phyloP scores from a whole-genome alignment of 345 rosid species.

The Lepidium aucheri region DNA sequence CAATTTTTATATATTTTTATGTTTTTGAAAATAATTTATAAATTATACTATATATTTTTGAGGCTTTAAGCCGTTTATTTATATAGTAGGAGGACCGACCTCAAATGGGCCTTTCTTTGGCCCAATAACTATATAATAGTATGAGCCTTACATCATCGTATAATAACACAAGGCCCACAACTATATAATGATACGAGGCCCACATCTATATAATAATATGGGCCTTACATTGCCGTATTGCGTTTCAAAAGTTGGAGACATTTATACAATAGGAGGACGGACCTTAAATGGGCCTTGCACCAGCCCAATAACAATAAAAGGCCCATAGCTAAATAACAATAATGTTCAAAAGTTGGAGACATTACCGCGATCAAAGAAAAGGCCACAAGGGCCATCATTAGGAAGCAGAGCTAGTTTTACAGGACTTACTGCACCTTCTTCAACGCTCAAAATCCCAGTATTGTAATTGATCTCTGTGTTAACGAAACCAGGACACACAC shows the following conservation, averaged over 20 bases:
- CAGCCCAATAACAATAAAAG: not conserved
- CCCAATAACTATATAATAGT: not conserved
- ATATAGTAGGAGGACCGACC: not conserved
- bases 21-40: too few relatives aligned
- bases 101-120: not conserved
- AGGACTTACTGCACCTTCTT: conserved; percentile 42
- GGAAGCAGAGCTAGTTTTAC: conserved; percentile 36
- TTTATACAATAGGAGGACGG: too few relatives aligned
- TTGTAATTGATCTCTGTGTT: conserved; percentile 34
- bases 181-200: too few relatives aligned
- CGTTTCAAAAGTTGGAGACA: too few relatives aligned
- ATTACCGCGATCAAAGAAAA: conserved; percentile 30
- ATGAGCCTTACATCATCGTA: too few relatives aligned
- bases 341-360: conserved; percentile 21
- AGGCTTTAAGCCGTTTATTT: too few relatives aligned
- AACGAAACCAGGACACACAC: conserved; percentile 51
- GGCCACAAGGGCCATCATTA: conserved; percentile 36
- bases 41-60: too few relatives aligned
- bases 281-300: not conserved
- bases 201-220: too few relatives aligned
- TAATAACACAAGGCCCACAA: too few relatives aligned
- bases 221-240: too few relatives aligned
- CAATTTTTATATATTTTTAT: too few relatives aligned
- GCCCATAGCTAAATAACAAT: too few relatives aligned
- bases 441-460: conserved; percentile 25